phyloP scores from a whole-genome alignment of 2,329 filamentous ascomycete genomes.

The Penicillium glabrum region DNA sequence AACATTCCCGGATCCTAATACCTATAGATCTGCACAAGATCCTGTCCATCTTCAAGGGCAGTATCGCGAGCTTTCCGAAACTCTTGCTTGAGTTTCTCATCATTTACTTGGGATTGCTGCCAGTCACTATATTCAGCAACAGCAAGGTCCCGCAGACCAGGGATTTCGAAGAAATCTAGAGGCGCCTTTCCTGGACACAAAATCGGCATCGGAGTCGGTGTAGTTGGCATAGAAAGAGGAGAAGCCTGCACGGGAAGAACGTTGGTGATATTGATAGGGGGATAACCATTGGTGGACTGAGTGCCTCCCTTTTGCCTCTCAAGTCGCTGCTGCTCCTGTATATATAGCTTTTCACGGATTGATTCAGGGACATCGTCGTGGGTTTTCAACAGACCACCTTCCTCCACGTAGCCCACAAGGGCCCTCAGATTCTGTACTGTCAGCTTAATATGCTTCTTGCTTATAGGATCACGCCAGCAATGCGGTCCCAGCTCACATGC shows the following conservation, averaged over 20 bases:
- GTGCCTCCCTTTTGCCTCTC: neutral
- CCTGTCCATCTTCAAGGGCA: no score
- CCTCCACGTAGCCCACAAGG: neutral
- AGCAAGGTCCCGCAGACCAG: no score
- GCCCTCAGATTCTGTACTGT: neutral
- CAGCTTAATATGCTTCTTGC: neutral
- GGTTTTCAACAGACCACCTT: slow-evolving; percentile 1
- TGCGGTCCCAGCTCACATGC: neutral
- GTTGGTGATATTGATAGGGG: neutral
- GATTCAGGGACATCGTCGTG: slow-evolving; percentile 5
- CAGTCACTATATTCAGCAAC: no score
- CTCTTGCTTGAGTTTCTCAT: no score
- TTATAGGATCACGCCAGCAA: neutral
- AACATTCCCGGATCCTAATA: no score
- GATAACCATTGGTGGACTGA: neutral
- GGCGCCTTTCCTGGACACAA: neutral
- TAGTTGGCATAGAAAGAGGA: neutral
- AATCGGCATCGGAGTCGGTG: neutral
- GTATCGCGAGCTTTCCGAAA: no score
- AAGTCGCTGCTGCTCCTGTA: slow-evolving; percentile 3
- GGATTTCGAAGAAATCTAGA: neutral
- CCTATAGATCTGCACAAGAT: no score
- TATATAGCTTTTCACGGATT: slow-evolving; percentile 8
- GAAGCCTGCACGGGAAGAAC: neutral
- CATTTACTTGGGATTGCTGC: no score